These are phyloP conservation scores for Helianthus tuberosus DNA, from an alignment of 129 eudicot genomes.

Conservation along the genomic window DNA sequence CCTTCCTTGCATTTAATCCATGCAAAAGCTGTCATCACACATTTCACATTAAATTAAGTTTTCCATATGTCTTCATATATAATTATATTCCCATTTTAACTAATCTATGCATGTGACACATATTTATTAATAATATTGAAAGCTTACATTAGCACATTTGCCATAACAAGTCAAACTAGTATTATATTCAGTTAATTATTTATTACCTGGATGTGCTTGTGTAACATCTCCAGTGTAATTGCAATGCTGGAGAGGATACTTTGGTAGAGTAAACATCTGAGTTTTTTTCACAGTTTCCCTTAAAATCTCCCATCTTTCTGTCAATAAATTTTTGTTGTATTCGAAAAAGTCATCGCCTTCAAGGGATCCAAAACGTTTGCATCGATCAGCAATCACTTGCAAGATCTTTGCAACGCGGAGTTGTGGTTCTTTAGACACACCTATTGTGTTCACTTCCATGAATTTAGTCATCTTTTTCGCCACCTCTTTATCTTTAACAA, in stretches of 20 bases:
- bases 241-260: conserved; percentile 60
- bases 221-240: conserved; percentile 42
- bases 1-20: conserved; percentile 70
- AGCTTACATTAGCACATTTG: no score
- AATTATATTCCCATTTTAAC: not conserved
- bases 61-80: not conserved
- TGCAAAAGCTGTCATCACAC: conserved; percentile 70
- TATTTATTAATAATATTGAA: not conserved
- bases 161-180: not conserved
- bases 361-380: conserved; percentile 35
- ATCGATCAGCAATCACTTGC: conserved; percentile 58
- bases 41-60: not conserved
- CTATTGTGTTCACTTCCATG: conserved; percentile 70
- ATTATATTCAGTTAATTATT: not conserved
- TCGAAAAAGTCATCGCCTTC: conserved; percentile 53
- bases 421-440: conserved; percentile 89
- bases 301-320: conserved; percentile 72
- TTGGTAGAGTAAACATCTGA: conserved; percentile 44
- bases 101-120: not conserved
- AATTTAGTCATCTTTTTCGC: conserved; percentile 65
- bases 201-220: conserved; percentile 70
- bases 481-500: conserved; percentile 77
- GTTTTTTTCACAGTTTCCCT: conserved; percentile 44
- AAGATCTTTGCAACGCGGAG: conserved; percentile 72
- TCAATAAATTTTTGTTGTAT: conserved; percentile 38